These are phyloP conservation scores for Leucaena leucocephala DNA, from an alignment of 306 rosid genomes.

Conservation along the genomic window DNA sequence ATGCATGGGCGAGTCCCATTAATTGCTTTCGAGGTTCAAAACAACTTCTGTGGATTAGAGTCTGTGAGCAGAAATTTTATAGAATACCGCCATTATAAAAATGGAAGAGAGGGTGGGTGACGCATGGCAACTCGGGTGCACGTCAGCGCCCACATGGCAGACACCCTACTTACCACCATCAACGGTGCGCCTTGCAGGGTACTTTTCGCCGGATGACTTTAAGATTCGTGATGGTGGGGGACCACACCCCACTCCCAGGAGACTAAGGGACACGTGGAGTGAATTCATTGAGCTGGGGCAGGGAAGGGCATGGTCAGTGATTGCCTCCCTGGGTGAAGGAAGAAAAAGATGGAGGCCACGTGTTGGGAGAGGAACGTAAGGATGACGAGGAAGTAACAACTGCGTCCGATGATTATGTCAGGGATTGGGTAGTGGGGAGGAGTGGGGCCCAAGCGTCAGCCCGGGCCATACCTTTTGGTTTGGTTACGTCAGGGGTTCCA, in stretches of 20 bases:
- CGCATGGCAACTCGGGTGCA: conserved; percentile 28
- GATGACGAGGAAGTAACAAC: conserved; percentile 50
- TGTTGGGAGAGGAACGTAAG: conserved; percentile 54
- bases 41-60: neutral
- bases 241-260: conserved; percentile 34
- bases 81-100: too few relatives aligned
- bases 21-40: neutral
- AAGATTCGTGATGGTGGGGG: conserved; percentile 42
- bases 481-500: conserved; percentile 71
- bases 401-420: conserved; percentile 67
- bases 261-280: neutral
- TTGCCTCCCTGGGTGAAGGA: conserved; percentile 62
- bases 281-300: neutral
- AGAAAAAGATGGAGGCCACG: conserved; percentile 54
- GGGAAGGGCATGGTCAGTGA: neutral
- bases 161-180: conserved; percentile 64
- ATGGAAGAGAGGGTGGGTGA: conserved; percentile 18
- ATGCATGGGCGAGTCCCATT: too few relatives aligned
- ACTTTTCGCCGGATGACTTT: neutral
- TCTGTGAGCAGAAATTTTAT: neutral
- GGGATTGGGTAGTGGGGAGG: neutral
- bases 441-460: conserved; percentile 58
- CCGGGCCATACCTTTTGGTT: conserved; percentile 43
- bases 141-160: conserved; percentile 53
- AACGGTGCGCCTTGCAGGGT: conserved; percentile 48